Base-by-base conservation (phyloP, 1,284 basidiomycete genomes). In the Ustanciosporium gigantosporum region DNA sequence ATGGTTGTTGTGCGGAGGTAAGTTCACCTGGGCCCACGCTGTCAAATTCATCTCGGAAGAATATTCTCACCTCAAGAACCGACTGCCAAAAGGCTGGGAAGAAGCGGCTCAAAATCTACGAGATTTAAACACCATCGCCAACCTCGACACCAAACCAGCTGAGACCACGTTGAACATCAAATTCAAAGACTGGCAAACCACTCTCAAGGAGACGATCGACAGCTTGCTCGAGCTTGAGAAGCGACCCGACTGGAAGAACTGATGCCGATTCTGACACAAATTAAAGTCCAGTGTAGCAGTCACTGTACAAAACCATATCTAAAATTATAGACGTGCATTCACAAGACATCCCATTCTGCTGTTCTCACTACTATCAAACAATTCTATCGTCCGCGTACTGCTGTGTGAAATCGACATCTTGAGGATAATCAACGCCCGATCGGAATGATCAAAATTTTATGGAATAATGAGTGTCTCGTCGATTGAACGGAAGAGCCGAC, bases 81-180 rank as follows among this genome's bases (percentile, higher is more conserved):
- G 70, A 5, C 49, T 74, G 37, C 72, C 72, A 1, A 65, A 71
- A 27, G 68, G 70, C 3, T 74, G 66, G 66, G 46, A 74, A 36
- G 50, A 66, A 24, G 42, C 56, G 1, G 43, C 32, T 11, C 21
- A 41, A 16, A 25, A 34, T n/a, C 31, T 58, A 15, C 38, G 47
- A 14, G 52, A 57, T 19, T 3, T 48, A 2, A 42, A 60, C 25
- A 21, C 42, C 4, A 56, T 65, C 32, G 57, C 65, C 4, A 42
- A 15, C 16, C 41, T 74, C 15, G 70, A 74, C 37, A 66, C 64
- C 4, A 53, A 52, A 19, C 46, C 50, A 4, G 71, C 70, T 4
- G 34, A 66, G 35, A 40, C 45, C 21, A 35, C 43, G 15, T 46
- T 74, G 5, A 59, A 44, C 2, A 31, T 74, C 20, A 19, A 40